Percentiles rank a stretch among this genome's conserved stretches.
These are phyloP conservation scores for Trametes hirsuta DNA, from an alignment of 1,284 basidiomycete genomes.

Conservation along the genomic window DNA sequence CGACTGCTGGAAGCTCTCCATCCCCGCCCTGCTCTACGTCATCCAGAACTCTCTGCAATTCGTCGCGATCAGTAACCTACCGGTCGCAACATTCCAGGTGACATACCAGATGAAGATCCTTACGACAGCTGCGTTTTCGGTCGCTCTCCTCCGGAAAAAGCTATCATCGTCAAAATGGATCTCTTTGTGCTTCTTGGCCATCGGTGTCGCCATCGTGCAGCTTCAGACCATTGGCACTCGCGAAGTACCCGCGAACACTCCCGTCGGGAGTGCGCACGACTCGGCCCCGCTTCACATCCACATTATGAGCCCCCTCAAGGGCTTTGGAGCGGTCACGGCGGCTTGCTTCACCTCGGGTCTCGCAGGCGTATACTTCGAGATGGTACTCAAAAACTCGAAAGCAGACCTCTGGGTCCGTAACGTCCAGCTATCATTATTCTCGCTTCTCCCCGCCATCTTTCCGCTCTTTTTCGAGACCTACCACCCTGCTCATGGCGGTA, in stretches of 20 bases:
- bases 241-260: slow-evolving; percentile 34
- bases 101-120: slow-evolving; percentile 98
- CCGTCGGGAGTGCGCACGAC: slow-evolving; percentile 40
- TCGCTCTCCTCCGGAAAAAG: slow-evolving; percentile 84
- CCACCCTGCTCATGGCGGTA: slow-evolving; percentile 20
- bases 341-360: slow-evolving; percentile 97
- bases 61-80: slow-evolving; percentile 90
- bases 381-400: slow-evolving; percentile 91
- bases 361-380: slow-evolving; percentile 99
- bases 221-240: slow-evolving; percentile 64
- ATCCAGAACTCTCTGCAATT: slow-evolving; percentile 97
- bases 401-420: slow-evolving; percentile 96
- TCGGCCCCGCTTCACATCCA: slow-evolving; percentile 41
- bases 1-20: slow-evolving; percentile 96
- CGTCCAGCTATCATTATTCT: slow-evolving; percentile 94
- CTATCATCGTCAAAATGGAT: slow-evolving; percentile 82
- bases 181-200: slow-evolving; percentile 81
- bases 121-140: slow-evolving; percentile 94
- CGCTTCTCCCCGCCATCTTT: slow-evolving; percentile 85
- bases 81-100: slow-evolving; percentile 94
- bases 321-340: slow-evolving; percentile 85
- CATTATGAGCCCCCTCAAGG: slow-evolving; percentile 81
- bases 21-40: slow-evolving; percentile 95
- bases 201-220: slow-evolving; percentile 93
- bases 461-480: slow-evolving; percentile 71